Base-by-base conservation (phyloP, 2,329 filamentous ascomycete species). In the Colletotrichum tabaci region DNA sequence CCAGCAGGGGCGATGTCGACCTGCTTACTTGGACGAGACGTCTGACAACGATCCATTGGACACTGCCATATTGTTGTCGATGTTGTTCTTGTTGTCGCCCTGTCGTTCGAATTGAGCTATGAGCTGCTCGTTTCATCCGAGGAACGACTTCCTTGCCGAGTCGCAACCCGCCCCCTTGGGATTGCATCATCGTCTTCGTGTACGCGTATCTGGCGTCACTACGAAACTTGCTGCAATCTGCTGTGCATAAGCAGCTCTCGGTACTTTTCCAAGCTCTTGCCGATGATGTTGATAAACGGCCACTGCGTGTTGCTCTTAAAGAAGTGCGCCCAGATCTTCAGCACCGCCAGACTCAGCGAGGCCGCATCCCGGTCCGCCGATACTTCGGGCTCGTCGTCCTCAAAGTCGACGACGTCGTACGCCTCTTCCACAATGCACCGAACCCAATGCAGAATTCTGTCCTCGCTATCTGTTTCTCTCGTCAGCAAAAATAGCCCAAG, bases 281-380 rank as follows among this genome's bases (percentile, higher is more conserved):
- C 84, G 0, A 86, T 79, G 2, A 85, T 82, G 18, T 86, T 85
- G 50, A 86, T 85, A 63, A 86, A 85, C 0, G 80, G 81, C 84
- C 84, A 86, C 66, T 86, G 84, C 0, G 84, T 85, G 26, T 86
- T 86, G 7, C 84, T 83, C 46, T 82, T 80, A 74, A 86, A 86
- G 73, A 86, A 85, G 6, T 84, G 81, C 16, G 81, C 80, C 84
- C 84, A 86, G 10, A 86, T 85, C 26, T 79, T 82, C 21, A 86
- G 56, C 0, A 86, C 83, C 0, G 82, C 82, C 0, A 84, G 73
- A 6, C 82, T 79, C 1, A 85, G 77, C 3, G 75, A 73, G 2
- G 76, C 75, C 0, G 82, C 78, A 38, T 79, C 64, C 58, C 76
- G 38, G 47, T 74, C 46, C 70, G 77, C 21, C 72, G 50, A 18